Conservation (phyloP, 208 protist species). For the Acanthamoeba culbertsoni region DNA sequence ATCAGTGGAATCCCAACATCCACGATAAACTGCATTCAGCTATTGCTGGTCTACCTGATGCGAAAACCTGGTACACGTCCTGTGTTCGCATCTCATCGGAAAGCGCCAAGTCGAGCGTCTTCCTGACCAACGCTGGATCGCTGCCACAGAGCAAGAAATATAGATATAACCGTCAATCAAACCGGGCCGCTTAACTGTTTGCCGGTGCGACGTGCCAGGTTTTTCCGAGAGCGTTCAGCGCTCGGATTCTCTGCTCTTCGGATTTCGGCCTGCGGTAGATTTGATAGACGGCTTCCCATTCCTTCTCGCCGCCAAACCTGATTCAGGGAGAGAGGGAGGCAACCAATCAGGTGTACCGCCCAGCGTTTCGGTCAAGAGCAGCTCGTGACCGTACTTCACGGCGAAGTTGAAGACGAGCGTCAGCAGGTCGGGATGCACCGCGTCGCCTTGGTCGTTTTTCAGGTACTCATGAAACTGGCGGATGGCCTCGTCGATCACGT, state of each 20-base stretch:
- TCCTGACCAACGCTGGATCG: background rate
- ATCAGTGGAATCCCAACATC: too few relatives aligned
- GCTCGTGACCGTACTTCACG: background rate
- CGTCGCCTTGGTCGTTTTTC: background rate
- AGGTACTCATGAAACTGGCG: background rate
- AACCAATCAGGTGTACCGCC: background rate
- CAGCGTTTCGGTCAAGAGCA: background rate
- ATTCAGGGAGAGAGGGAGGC: background rate
- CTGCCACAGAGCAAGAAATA: background rate
- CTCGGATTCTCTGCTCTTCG: constrained; percentile 10
- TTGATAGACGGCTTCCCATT: constrained; percentile 31
- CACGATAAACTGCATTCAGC: background rate
- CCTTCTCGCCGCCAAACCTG: constrained; percentile 51
- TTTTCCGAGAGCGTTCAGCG: constrained; percentile 9
- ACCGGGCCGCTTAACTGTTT: too few relatives aligned
- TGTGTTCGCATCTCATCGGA: constrained; percentile 47
- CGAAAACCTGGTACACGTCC: constrained; percentile 3
- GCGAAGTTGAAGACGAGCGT: constrained; percentile 39
- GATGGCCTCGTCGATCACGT: background rate
- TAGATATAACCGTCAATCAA: background rate
- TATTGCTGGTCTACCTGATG: background rate
- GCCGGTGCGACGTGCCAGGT: background rate
- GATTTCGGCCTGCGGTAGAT: constrained; percentile 40
- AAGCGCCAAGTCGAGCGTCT: background rate
- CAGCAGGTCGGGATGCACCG: constrained; percentile 34